phyloP scores from a whole-genome alignment of 2,329 filamentous ascomycete genomes.

The Microcyclosporella mali region DNA sequence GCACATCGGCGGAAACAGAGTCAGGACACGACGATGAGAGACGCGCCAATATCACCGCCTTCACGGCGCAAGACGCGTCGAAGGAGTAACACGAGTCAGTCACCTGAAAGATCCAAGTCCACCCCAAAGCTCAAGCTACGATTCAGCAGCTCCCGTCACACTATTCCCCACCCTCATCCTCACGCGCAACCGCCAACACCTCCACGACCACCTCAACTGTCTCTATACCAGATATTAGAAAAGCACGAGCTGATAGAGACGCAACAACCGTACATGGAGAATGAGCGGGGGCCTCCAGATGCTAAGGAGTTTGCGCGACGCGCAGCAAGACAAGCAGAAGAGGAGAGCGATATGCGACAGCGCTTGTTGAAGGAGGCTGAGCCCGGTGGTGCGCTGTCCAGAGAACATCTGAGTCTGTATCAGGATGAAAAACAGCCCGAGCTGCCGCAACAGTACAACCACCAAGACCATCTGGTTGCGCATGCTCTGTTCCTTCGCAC shows the following conservation, averaged over 20 bases:
- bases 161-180: constrained; percentile 28
- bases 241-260: constrained; percentile 30
- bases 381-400: constrained; percentile 68
- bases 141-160: constrained; percentile 16
- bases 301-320: constrained; percentile 21
- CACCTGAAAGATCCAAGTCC: constrained; percentile 19
- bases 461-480: constrained; percentile 74
- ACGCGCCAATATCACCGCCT: constrained; percentile 14
- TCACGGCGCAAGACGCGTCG: constrained; percentile 17
- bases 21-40: constrained; percentile 9
- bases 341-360: constrained; percentile 33
- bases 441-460: constrained; percentile 73
- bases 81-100: constrained; percentile 12
- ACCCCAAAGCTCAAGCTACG: constrained; percentile 28
- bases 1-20: constrained; percentile 21
- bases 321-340: constrained; percentile 20
- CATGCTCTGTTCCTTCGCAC: constrained; percentile 76
- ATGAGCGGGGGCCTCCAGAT: constrained; percentile 26
- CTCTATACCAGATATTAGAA: constrained; percentile 30
- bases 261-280: constrained; percentile 30
- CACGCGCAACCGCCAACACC: constrained; percentile 25
- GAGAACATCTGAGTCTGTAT: constrained; percentile 49
- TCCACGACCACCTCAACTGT: constrained; percentile 23
- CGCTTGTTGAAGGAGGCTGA: constrained; percentile 64
- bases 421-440: constrained; percentile 54